Evolutionary conservation across 768 basidiomycete species (phyloP), one percentile per base, ranked within the genome.

Genomic region (Clitopilus hobsonii): DNA sequence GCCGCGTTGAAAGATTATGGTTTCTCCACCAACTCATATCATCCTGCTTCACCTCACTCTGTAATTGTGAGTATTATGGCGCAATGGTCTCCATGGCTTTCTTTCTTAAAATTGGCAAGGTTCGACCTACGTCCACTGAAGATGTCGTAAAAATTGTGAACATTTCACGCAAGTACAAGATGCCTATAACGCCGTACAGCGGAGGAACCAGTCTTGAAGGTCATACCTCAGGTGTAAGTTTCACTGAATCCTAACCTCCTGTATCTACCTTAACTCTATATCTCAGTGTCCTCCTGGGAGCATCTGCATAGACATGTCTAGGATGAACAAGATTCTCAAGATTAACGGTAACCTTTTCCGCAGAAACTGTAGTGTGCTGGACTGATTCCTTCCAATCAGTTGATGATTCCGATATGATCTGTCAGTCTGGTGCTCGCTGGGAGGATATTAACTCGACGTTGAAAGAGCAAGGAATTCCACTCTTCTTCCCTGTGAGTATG

Each of bases 171-270:
- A 84, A 85, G 65, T 87, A 84, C 66, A 75, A 75, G 48, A 74
- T 96, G 28, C 94, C 94, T 2, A 77, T 96, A 24, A 83, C 83
- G 14, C 83, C 92, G 2, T 94, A 87, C 63, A 85, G 88, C 49
- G 94, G 92, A 1, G 93, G 89, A 10, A 96, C 92, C 0, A 88
- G 86, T 63, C 75, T 95, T 11, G 94, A 96, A 66, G 92, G 92
- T 0, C 91, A 96, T 70, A 91, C 87, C 58, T 82, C 82, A 49
- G 89, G 88, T 25, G 89, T 90, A 62, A n/a, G 54, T 77, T 69
- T 10, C 22, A 25, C 32, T 32, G 29, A 58, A 54, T 30, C 13
- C 47, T 28, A 36, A 18, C 51, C 22, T 48, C 52, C 20, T 49
- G 2, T 28, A 50, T 41, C 32, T 27, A 32, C 49, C 32, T 28